Evolutionary conservation across 805 yeast genomes (phyloP).

Genomic region (Wickerhamomyces mucosus): DNA sequence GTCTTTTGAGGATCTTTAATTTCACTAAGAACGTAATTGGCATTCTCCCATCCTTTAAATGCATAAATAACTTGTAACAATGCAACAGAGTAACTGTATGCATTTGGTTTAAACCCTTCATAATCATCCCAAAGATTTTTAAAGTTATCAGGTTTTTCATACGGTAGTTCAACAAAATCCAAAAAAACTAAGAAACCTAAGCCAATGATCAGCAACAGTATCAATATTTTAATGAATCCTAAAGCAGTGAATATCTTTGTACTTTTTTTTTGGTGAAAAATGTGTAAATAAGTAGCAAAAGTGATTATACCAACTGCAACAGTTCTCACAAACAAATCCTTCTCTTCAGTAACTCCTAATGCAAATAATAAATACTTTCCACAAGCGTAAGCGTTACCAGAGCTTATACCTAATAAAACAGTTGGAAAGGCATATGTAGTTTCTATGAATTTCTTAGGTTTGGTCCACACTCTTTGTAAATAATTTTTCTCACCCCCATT

Average conservation of each 20-base stretch:
- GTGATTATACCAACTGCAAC: slow-evolving; percentile 42
- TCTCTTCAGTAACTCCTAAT: slow-evolving; percentile 26
- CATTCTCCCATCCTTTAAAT: slow-evolving; percentile 65
- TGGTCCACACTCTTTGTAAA: slow-evolving; percentile 44
- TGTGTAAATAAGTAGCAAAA: slow-evolving; percentile 38
- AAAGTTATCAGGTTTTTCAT: slow-evolving; percentile 22
- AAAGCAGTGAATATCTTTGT: slow-evolving; percentile 41
- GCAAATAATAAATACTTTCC: slow-evolving; percentile 47
- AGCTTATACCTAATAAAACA: slow-evolving; percentile 50
- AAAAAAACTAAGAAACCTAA: slow-evolving; percentile 35
- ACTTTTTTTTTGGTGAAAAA: slow-evolving; percentile 39
- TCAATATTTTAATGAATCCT: slow-evolving; percentile 44
- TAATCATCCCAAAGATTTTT: slow-evolving; percentile 28
- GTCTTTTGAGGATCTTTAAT: slow-evolving; percentile 47
- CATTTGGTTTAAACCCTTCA: slow-evolving; percentile 30
- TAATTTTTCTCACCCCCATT: slow-evolving; percentile 67
- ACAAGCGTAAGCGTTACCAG: slow-evolving; percentile 57
- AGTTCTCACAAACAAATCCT: slow-evolving; percentile 28
- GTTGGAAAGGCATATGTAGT: slow-evolving; percentile 40
- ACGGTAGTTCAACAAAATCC: slow-evolving; percentile 22
- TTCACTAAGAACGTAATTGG: slow-evolving; percentile 53
- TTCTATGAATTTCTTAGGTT: slow-evolving; percentile 45
- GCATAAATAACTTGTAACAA: slow-evolving; percentile 51
- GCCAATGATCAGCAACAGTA: slow-evolving; percentile 37
- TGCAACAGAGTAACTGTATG: slow-evolving; percentile 46